These are phyloP conservation scores for Ligustrum vulgare DNA, from an alignment of 257 asterid species.

Conservation along the genomic window DNA sequence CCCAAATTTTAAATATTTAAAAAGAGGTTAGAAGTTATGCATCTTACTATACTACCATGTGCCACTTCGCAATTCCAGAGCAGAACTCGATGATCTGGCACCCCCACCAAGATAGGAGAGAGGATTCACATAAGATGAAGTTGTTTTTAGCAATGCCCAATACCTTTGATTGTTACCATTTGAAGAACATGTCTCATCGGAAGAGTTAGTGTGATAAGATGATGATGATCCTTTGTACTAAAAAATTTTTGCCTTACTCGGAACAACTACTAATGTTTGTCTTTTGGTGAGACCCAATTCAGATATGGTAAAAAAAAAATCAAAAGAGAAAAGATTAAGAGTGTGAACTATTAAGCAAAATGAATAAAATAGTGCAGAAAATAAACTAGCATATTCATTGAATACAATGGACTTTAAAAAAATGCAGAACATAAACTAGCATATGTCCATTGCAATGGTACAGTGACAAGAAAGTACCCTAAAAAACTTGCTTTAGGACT, in stretches of 20 bases:
- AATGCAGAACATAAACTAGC: background rate
- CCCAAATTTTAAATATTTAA: constrained; percentile 1
- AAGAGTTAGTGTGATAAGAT: constrained; percentile 32
- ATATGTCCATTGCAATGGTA: background rate
- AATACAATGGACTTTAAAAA: background rate
- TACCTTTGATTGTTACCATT: constrained; percentile 61
- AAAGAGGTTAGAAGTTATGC: constrained; percentile 15
- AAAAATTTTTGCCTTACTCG: constrained; percentile 24
- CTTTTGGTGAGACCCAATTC: constrained; percentile 74
- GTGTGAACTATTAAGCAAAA: constrained; percentile 9
- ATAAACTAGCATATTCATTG: constrained; percentile 6
- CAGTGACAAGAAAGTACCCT: background rate
- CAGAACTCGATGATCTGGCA: constrained; percentile 38
- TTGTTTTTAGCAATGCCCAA: constrained; percentile 60
- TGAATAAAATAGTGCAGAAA: background rate
- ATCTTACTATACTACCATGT: constrained; percentile 58
- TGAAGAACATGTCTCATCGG: constrained; percentile 40
- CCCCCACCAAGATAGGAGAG: constrained; percentile 65
- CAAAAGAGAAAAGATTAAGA: constrained; percentile 14
- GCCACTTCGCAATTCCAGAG: constrained; percentile 53
- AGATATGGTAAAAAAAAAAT: constrained; percentile 27
- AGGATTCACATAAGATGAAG: constrained; percentile 71
- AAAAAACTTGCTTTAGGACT: too few species aligned
- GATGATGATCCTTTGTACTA: constrained; percentile 38
- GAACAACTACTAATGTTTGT: constrained; percentile 79